Percentiles rank a stretch among this genome's conserved stretches.
Evolutionary conservation across 257 asterid genomes (phyloP).

Genomic region (Plantago ovata): DNA sequence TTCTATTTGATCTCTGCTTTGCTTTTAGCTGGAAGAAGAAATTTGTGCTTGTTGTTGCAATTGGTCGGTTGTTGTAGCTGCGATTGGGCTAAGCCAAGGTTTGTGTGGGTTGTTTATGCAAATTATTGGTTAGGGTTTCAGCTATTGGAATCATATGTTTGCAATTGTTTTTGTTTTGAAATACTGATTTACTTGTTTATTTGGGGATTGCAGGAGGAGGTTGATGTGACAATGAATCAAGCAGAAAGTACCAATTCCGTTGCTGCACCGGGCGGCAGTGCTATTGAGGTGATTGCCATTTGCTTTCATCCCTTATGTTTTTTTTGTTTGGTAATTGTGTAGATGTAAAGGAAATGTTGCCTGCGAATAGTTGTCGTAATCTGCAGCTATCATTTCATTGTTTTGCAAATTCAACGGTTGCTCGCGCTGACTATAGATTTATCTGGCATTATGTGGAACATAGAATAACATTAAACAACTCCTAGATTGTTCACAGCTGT

Average conservation of each 20-base stretch:
- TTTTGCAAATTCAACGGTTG: too few species aligned
- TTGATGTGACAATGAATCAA: conserved; percentile 60
- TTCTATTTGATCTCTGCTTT: conserved; percentile 1
- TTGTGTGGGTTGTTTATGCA: conserved; percentile 1
- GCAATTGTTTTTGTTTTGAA: too few species aligned
- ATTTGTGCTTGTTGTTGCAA: too few species aligned
- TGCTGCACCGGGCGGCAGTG: conserved; percentile 34
- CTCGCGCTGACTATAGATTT: too few species aligned
- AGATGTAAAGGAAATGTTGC: not conserved
- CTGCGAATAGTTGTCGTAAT: not conserved
- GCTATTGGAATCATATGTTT: not conserved
- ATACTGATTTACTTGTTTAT: not conserved
- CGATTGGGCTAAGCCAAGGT: conserved; percentile 1
- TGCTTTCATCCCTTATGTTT: not conserved
- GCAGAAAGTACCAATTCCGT: conserved; percentile 53
- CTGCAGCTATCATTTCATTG: too few species aligned
- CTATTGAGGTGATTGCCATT: conserved; percentile 54
- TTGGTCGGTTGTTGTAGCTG: not conserved
- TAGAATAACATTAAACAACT: too few species aligned
- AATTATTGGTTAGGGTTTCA: not conserved
- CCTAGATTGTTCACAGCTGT: not conserved
- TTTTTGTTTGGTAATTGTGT: not conserved
- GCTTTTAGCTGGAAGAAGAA: not conserved
- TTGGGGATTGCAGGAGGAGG: conserved; percentile 1
- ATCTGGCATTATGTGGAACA: too few species aligned